These are phyloP conservation scores for Flueggea neowawraea DNA, from an alignment of 441 rosid genomes.

Conservation along the genomic window DNA sequence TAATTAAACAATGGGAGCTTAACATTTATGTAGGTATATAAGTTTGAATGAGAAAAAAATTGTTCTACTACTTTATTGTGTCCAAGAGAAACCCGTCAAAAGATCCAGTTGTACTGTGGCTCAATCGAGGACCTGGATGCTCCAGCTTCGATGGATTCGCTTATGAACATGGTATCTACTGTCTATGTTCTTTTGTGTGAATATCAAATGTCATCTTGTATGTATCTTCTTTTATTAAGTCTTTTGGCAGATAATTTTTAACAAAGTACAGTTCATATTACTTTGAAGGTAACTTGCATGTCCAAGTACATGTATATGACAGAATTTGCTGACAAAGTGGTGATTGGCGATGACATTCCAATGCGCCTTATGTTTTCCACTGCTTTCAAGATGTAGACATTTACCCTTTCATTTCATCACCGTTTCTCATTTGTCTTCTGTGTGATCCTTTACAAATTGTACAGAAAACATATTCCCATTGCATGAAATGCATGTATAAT, in stretches of 20 bases:
- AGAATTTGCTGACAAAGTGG: no score
- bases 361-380: not conserved
- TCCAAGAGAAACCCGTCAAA: slow-evolving; percentile 44
- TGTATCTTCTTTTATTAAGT: no score
- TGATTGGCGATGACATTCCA: not conserved
- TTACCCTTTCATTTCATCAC: not conserved
- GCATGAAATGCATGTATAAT: no score
- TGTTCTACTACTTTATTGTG: slow-evolving; percentile 51
- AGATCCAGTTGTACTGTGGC: slow-evolving; percentile 64
- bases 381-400: not conserved
- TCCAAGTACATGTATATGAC: no score
- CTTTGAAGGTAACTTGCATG: no score
- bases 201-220: not conserved
- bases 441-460: not conserved
- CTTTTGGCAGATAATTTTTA: no score
- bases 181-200: not conserved
- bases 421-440: not conserved
- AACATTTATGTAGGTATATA: slow-evolving; percentile 35
- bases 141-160: slow-evolving; percentile 74
- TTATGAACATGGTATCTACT: slow-evolving; percentile 53
- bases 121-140: slow-evolving; percentile 77
- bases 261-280: no score
- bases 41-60: slow-evolving; percentile 31
- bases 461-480: no score
- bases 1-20: no score